A percentile compares a stretch with the other conserved stretches of the same genome.
Evolutionary conservation across 495 filamentous ascomycete genomes (phyloP).

Genomic region (Podospora pseudocomata): DNA sequence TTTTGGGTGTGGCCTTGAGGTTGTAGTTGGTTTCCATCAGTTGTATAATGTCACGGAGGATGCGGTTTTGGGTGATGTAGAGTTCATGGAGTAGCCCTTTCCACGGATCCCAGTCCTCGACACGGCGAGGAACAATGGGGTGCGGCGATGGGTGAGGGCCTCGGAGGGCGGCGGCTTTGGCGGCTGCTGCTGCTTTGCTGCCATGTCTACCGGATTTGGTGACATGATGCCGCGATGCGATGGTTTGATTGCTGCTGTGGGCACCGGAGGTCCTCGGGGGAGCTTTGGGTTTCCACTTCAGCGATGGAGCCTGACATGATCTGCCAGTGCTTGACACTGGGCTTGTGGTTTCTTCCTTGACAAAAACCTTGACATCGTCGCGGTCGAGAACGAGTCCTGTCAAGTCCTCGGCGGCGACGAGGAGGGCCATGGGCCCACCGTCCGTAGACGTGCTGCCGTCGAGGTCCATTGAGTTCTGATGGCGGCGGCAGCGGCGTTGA

Average conservation of each 20-base stretch:
- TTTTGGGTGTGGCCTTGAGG: conserved; percentile 32
- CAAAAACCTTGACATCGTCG: conserved; percentile 12
- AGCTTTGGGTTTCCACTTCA: conserved; percentile 11
- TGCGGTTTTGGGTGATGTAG: conserved; percentile 35
- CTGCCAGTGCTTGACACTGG: conserved; percentile 16
- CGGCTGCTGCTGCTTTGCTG: background rate
- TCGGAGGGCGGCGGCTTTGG: conserved; percentile 3
- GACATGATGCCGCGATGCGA: background rate
- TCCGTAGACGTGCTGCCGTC: conserved; percentile 6
- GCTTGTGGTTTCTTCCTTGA: conserved; percentile 23
- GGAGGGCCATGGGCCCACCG: conserved; percentile 11
- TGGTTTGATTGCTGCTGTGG: background rate
- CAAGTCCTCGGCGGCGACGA: conserved; percentile 17
- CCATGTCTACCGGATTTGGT: conserved; percentile 6
- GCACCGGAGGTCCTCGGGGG: background rate
- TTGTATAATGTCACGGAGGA: conserved; percentile 31
- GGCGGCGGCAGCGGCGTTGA: background rate
- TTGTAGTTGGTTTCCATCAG: conserved; percentile 31
- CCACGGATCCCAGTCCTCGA: conserved; percentile 34
- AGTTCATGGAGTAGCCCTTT: conserved; percentile 29
- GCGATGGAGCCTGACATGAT: background rate
- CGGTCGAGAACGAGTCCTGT: conserved; percentile 21
- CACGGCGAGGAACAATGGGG: conserved; percentile 23
- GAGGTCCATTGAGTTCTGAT: background rate
- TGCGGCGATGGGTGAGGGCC: conserved; percentile 11